A percentile compares a stretch with the other conserved stretches of the same genome.
These are phyloP conservation scores for Plectosphaerella plurivora DNA, from an alignment of 2,329 filamentous ascomycete genomes.

Conservation along the genomic window DNA sequence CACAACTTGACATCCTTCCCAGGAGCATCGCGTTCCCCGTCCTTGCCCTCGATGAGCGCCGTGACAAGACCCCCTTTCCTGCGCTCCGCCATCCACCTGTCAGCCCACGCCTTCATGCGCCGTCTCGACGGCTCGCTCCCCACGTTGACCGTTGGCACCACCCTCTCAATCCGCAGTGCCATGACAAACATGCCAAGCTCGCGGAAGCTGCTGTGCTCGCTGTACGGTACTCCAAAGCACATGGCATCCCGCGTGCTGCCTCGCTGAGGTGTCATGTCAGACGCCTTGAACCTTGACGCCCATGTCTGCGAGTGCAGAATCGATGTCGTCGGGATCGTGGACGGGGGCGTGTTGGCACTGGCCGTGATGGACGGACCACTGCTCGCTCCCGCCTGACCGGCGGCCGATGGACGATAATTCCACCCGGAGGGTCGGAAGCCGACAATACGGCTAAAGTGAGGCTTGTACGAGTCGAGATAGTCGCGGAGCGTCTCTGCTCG, in stretches of 20 bases:
- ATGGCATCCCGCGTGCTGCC: conserved; percentile 78
- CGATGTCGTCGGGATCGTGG: conserved; percentile 42
- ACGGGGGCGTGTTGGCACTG: conserved; percentile 44
- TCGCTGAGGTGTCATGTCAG: conserved; percentile 73
- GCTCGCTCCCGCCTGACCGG: conserved; percentile 28
- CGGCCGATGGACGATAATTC: conserved; percentile 73
- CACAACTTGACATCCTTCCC: conserved; percentile 23
- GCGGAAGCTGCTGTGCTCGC: conserved; percentile 90
- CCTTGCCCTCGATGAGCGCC: conserved; percentile 37
- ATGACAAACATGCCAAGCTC: conserved; percentile 94
- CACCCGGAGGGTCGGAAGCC: conserved; percentile 92
- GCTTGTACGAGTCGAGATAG: conserved; percentile 75
- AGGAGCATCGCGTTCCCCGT: conserved; percentile 15
- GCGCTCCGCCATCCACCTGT: conserved; percentile 57
- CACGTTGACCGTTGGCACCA: conserved; percentile 90
- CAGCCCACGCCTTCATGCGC: conserved; percentile 62
- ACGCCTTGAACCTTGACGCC: conserved; percentile 67
- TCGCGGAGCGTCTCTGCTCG: conserved; percentile 86
- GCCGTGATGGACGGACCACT: conserved; percentile 42
- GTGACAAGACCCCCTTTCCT: conserved; percentile 48
- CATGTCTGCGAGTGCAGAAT: conserved; percentile 61
- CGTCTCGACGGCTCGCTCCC: conserved; percentile 52
- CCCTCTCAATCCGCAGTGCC: conserved; percentile 76
- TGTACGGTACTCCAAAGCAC: conserved; percentile 93
- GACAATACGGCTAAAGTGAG: conserved; percentile 79